phyloP scores from a whole-genome alignment of 148 eudicot genomes.

The Cornus florida region DNA sequence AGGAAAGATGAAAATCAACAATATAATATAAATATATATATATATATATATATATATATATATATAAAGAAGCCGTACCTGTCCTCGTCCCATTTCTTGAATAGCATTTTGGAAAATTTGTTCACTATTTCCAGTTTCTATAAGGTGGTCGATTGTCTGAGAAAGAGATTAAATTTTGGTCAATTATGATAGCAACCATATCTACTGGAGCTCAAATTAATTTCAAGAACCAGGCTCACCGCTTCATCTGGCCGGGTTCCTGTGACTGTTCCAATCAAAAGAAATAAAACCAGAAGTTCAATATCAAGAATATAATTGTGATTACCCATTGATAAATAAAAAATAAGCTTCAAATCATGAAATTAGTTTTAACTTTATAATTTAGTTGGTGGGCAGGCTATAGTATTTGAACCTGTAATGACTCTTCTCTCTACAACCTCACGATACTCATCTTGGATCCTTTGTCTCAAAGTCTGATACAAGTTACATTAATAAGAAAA shows the following conservation, averaged over 20 bases:
- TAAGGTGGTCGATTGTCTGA: slow-evolving; percentile 54
- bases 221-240: slow-evolving; percentile 27
- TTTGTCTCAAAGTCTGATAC: slow-evolving; percentile 45
- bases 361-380: neutral
- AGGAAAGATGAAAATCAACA: neutral
- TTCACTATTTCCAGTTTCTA: slow-evolving; percentile 63
- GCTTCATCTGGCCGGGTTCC: slow-evolving; percentile 60
- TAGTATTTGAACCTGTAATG: slow-evolving; percentile 41
- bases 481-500: slow-evolving; percentile 8
- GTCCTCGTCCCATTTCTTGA: slow-evolving; percentile 50
- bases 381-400: neutral
- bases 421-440: slow-evolving; percentile 67
- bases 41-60: neutral
- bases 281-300: neutral
- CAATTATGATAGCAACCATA: neutral
- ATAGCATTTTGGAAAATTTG: slow-evolving; percentile 62
- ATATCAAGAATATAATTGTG: neutral
- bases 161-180: neutral
- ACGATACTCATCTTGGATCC: slow-evolving; percentile 58
- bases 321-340: neutral
- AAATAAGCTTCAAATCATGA: neutral
- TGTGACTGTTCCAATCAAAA: slow-evolving; percentile 38
- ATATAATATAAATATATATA: neutral
- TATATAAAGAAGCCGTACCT: slow-evolving; percentile 27
- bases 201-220: neutral